Conservation (phyloP, 2,329 filamentous ascomycete species). For the Trichophyton benhamiae region DNA sequence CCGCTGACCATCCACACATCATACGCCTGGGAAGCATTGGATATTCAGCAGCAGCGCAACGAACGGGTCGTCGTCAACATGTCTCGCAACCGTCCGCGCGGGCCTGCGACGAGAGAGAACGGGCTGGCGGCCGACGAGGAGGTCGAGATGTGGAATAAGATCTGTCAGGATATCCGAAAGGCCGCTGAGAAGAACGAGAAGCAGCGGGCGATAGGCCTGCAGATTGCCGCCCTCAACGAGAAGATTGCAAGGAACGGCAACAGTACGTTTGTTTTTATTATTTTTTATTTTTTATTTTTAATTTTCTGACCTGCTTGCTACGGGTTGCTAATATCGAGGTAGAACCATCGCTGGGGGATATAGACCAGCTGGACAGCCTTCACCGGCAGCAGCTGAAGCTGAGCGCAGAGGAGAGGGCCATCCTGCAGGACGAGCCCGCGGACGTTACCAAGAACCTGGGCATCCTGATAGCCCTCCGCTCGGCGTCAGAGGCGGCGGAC, state of each 20-base stretch:
- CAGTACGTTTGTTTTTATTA: conserved; percentile 24
- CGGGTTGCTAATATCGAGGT: not conserved
- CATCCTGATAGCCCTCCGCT: conserved; percentile 37
- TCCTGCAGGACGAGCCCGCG: conserved; percentile 37
- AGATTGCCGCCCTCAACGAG: conserved; percentile 32
- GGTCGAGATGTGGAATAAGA: conserved; percentile 35
- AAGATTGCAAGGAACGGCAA: conserved; percentile 32
- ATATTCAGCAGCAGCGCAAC: conserved; percentile 8
- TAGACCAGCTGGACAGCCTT: conserved; percentile 34
- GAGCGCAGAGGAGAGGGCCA: conserved; percentile 38
- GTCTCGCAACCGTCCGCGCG: conserved; percentile 33
- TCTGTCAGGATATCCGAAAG: conserved; percentile 31
- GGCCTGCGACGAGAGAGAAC: conserved; percentile 30
- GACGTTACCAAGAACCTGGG: conserved; percentile 41
- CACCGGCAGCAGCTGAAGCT: conserved; percentile 37
- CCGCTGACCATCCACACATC: not conserved
- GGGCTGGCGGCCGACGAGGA: conserved; percentile 34
- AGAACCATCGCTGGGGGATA: conserved; percentile 30
- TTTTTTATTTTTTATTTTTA: not conserved
- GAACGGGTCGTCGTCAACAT: conserved; percentile 16
- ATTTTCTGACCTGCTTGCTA: not conserved
- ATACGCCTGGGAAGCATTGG: conserved; percentile 20
- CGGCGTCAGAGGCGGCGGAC: conserved; percentile 37
- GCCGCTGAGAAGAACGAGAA: conserved; percentile 35
- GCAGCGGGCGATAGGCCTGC: conserved; percentile 27